A percentile compares a stretch with the other conserved stretches of the same genome.
Evolutionary conservation across 768 basidiomycete species (phyloP).

Genomic region (Mycena latifolia): DNA sequence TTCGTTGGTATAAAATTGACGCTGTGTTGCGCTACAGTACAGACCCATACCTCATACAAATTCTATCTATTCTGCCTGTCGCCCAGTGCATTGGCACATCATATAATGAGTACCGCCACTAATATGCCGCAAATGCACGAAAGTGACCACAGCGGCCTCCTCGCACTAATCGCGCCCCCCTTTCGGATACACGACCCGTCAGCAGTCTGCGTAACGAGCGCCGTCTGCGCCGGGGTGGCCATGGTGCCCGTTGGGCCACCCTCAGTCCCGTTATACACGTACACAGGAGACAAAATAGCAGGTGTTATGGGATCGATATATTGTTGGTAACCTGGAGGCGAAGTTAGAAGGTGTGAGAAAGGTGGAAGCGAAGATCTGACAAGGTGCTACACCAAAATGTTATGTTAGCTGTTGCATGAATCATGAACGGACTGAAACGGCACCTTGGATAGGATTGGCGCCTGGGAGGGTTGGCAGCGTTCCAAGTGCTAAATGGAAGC

Average conservation of each 20-base stretch:
- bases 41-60: too few relatives aligned
- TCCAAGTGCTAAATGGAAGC: slow-evolving; percentile 29
- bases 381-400: slow-evolving; percentile 10
- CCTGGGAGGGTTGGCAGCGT: slow-evolving; percentile 40
- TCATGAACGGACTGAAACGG: neutral
- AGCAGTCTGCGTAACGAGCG: slow-evolving; percentile 37
- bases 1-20: too few relatives aligned
- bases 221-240: slow-evolving; percentile 39
- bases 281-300: slow-evolving; percentile 42
- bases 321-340: slow-evolving; percentile 39
- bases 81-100: neutral
- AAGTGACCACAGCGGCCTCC: slow-evolving; percentile 6
- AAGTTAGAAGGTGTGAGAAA: neutral
- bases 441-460: slow-evolving; percentile 45
- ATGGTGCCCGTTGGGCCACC: slow-evolving; percentile 40
- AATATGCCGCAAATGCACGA: neutral
- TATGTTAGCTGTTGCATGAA: too few relatives aligned
- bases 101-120: neutral
- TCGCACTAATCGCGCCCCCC: slow-evolving; percentile 19
- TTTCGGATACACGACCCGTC: slow-evolving; percentile 43
- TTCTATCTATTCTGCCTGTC: neutral
- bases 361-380: neutral
- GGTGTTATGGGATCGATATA: slow-evolving; percentile 43
- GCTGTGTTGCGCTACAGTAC: too few relatives aligned
- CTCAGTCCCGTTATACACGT: slow-evolving; percentile 38